Evolutionary conservation across 208 protist species (phyloP), one percentile per base, ranked within the genome.

Genomic region (Trypanosoma lewisi): DNA sequence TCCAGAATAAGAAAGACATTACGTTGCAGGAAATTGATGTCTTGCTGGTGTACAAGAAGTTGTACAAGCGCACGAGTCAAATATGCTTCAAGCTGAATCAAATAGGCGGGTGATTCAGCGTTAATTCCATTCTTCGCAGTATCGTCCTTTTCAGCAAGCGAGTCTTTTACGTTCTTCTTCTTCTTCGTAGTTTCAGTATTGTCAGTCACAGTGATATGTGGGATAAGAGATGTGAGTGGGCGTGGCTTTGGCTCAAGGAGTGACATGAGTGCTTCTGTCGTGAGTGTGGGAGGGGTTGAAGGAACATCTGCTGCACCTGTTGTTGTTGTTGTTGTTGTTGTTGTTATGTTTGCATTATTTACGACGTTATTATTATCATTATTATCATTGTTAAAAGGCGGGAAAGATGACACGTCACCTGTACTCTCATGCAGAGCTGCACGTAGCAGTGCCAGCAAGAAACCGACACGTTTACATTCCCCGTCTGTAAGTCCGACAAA

Each of bases 401-500:
- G 36, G 11, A 71, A 60, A n/a, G 47, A 19, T 5, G 48, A 33
- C 48, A 60, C 51, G 21, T 63, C 62, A 37, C 34, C 42, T 37
- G 63, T 42, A 7, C n/a, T 50, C 1, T 59, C 71, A 21, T 67
- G 41, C 44, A 72, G 17, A 51, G 42, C 50, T 3, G 70, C 37
- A 48, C 57, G 58, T 9, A 81, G n/a, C n/a, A 64, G 50, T 54
- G 50, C 67, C 14, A 94, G 41, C 7, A 94, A 56, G 56, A 80
- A 72, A 42, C 84, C 87, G 4, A 86, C 25, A 4, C 87, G 79
- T 65, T 83, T 85, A 62, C 75, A 79, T 72, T 94, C 87, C n/a
- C 75, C 77, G 67, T 89, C 82, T 1, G 84, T 91, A 48, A 89
- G 73, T 27, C 73, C 87, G 1, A 87, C 75, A 64, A 91, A 91